Evolutionary conservation across 148 eudicot species (phyloP).

Genomic region (Fagopyrum tataricum): DNA sequence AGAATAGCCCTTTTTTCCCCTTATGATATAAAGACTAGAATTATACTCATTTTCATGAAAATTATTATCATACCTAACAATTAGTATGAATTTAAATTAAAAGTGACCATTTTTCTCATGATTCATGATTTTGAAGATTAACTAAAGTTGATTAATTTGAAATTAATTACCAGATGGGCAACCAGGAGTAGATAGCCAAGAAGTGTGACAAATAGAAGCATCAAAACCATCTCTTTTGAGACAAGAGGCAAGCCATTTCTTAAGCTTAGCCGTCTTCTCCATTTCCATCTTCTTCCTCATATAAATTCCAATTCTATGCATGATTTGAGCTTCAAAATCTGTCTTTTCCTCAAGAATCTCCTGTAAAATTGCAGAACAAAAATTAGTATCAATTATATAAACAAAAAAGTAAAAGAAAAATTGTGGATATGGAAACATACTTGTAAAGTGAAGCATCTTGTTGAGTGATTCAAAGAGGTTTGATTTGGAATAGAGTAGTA

Average conservation of each 20-base stretch:
- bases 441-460: slow-evolving; percentile 24
- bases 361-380: not conserved
- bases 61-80: too few species aligned
- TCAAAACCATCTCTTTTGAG: slow-evolving; percentile 31
- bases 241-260: slow-evolving; percentile 38
- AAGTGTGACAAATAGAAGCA: slow-evolving; percentile 45
- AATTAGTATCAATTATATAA: not conserved
- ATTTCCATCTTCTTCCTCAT: slow-evolving; percentile 22
- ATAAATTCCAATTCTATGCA: slow-evolving; percentile 22
- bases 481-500: slow-evolving; percentile 14
- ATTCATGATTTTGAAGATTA: not conserved
- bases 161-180: slow-evolving; percentile 34
- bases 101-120: not conserved
- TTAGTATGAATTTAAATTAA: not conserved
- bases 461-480: slow-evolving; percentile 18
- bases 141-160: not conserved
- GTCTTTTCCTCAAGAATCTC: slow-evolving; percentile 15
- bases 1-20: too few species aligned
- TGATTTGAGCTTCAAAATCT: slow-evolving; percentile 24
- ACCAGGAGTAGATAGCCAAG: slow-evolving; percentile 38
- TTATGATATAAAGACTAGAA: too few species aligned
- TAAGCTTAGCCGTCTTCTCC: slow-evolving; percentile 22
- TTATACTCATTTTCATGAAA: too few species aligned
- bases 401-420: not conserved
- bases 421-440: slow-evolving; percentile 17